phyloP scores from a whole-genome alignment of 306 rosid species.

The Notholithocarpus densiflorus region DNA sequence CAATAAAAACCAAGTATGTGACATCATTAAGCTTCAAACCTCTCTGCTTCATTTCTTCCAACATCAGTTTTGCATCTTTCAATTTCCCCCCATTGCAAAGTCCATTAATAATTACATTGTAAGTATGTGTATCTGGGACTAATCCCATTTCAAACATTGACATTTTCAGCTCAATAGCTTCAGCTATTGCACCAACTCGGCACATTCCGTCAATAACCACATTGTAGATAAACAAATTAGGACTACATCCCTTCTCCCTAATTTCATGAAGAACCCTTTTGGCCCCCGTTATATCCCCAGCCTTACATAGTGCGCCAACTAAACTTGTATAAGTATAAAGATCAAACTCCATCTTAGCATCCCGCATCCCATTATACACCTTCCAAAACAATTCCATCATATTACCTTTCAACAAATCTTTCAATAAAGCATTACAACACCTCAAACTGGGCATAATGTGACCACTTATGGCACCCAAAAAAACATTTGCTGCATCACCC shows the following conservation, averaged over 20 bases:
- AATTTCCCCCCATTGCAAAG: conserved; percentile 31
- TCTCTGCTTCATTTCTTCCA: conserved; percentile 21
- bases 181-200: conserved; percentile 26
- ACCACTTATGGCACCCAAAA: conserved; percentile 28
- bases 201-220: conserved; percentile 30
- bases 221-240: conserved; percentile 27
- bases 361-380: conserved; percentile 36
- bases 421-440: conserved; percentile 38
- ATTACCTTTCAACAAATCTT: conserved; percentile 34
- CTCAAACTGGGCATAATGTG: conserved; percentile 35
- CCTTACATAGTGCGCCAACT: conserved; percentile 39
- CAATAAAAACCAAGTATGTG: conserved; percentile 28
- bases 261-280: conserved; percentile 38
- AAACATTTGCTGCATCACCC: conserved; percentile 34
- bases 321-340: conserved; percentile 36
- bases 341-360: conserved; percentile 32
- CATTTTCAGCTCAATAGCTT: conserved; percentile 26
- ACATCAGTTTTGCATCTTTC: conserved; percentile 29
- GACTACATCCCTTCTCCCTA: conserved; percentile 37
- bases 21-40: conserved; percentile 29
- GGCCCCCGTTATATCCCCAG: conserved; percentile 31
- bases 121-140: conserved; percentile 27
- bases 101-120: conserved; percentile 27
- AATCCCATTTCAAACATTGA: conserved; percentile 33
- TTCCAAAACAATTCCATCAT: conserved; percentile 45